These are phyloP conservation scores for Nitzschia sp. DNA, from an alignment of 108 stramenopile species.

Conservation along the genomic window DNA sequence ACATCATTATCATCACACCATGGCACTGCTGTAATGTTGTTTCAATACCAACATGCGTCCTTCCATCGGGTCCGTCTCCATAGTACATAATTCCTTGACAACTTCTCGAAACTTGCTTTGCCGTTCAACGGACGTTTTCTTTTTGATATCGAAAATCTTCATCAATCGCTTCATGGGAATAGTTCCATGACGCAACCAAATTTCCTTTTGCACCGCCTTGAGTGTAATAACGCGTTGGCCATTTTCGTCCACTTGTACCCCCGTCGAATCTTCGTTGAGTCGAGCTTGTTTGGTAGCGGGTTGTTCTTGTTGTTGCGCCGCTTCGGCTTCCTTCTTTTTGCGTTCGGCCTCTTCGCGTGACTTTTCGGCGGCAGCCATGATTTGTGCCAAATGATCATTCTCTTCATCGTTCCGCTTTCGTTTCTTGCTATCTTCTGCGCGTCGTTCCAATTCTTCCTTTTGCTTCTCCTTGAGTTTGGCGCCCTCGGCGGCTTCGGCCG, in stretches of 20 bases:
- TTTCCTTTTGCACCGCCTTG: conserved; percentile 78
- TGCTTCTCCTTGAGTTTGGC: conserved; percentile 33
- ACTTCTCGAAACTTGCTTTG: conserved; percentile 55
- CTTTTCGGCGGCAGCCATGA: conserved; percentile 60
- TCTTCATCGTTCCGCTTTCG: conserved; percentile 16
- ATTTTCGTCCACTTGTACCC: conserved; percentile 65
- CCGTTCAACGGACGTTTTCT: conserved; percentile 62
- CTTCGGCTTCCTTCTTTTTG: conserved; percentile 30
- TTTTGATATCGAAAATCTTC: conserved; percentile 78
- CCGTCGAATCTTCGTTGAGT: conserved; percentile 26
- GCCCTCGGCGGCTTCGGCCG: conserved; percentile 42
- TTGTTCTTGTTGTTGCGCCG: conserved; percentile 21
- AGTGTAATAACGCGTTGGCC: conserved; percentile 73
- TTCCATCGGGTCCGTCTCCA: conserved; percentile 62
- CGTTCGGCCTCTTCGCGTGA: conserved; percentile 41
- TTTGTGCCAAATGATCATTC: conserved; percentile 52
- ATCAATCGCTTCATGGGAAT: conserved; percentile 77
- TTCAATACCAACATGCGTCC: conserved; percentile 82
- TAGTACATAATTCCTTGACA: conserved; percentile 77
- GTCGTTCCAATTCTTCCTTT: conserved; percentile 34
- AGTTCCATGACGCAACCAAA: conserved; percentile 79
- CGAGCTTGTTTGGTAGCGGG: conserved; percentile 19
- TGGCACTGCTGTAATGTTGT: conserved; percentile 62
- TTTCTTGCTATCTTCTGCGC: conserved; percentile 16
- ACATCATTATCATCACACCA: background rate